A percentile compares a stretch with the other conserved stretches of the same genome.
phyloP scores from a whole-genome alignment of 352 stramenopile genomes.

The Phytophthora multivora region DNA sequence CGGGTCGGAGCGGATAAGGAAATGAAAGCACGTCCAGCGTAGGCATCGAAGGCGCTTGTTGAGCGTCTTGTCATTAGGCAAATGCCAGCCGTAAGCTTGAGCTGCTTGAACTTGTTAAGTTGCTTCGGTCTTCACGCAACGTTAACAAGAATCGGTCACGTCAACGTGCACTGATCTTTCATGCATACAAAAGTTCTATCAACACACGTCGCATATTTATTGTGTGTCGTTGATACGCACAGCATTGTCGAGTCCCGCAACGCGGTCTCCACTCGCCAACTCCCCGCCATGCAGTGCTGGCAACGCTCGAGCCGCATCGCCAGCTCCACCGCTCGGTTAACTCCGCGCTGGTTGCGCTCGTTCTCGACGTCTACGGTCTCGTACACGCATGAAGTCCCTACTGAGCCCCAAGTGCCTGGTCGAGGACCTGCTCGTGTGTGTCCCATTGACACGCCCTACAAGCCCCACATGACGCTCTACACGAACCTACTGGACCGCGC shows the following conservation, averaged over 20 bases:
- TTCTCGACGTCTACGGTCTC: constrained; percentile 4
- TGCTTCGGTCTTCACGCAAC: constrained; percentile 13
- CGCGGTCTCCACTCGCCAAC: background rate
- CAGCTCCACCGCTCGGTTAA: background rate
- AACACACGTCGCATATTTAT: constrained; percentile 14
- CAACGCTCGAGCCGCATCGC: constrained; percentile 6
- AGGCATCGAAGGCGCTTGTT: too few species aligned
- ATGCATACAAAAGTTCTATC: background rate
- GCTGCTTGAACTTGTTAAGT: constrained; percentile 16
- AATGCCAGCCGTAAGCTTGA: too few species aligned
- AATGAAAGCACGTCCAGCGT: background rate
- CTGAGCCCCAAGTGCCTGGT: constrained; percentile 1
- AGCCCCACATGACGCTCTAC: constrained; percentile 58
- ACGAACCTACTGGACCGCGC: constrained; percentile 56
- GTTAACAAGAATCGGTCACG: constrained; percentile 3
- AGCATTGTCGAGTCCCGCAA: constrained; percentile 2
- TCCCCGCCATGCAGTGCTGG: constrained; percentile 1
- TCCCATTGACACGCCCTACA: constrained; percentile 31
- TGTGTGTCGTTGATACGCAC: constrained; percentile 1
- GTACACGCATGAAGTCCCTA: constrained; percentile 16
- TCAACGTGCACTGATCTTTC: background rate
- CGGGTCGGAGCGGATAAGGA: constrained; percentile 13
- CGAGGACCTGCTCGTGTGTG: constrained; percentile 30
- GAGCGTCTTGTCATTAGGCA: too few species aligned
- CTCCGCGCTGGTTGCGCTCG: constrained; percentile 8